Evolutionary conservation across 2,329 filamentous ascomycete species (phyloP), one percentile per base, ranked within the genome.

Genomic region (Fusarium guadeloupense): DNA sequence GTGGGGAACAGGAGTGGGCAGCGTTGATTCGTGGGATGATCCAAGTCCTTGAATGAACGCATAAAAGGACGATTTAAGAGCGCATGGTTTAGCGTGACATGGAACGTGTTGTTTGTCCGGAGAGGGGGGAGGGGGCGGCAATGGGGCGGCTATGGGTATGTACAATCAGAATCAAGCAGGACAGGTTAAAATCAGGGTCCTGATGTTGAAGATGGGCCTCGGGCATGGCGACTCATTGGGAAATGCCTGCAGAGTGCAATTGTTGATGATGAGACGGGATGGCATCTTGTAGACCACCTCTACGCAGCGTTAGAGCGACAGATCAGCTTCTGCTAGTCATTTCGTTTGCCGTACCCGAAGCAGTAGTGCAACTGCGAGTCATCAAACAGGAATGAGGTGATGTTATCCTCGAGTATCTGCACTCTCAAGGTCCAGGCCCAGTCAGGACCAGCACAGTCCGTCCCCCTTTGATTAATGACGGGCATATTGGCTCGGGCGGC

Each of bases 11-110:
- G 37, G 42, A 48, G 43, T 51, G 33, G 39, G 41, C 35, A 20
- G 34, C 38, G 31, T 20, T 57, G 38, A 64, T 64, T 64, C 60
- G 61, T 64, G 61, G 61, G 61, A 64, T 64, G 49, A 61, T 48
- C 42, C 58, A 55, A 61, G 44, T 47, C 56, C 60, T 62, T 54
- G 53, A 48, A 57, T 40, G 60, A 41, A 43, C 52, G 56, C 61
- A 64, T 65, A 30, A 54, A 58, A 42, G 40, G 38, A 54, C 54
- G 62, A 65, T 54, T 47, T 47, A 61, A n/a, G 61, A 54, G 47
- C 30, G 43, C 49, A 62, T 54, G 62, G 57, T 56, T 47, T 58
- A 46, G 59, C 55, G 55, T 59, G 38, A 37, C 55, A 54, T 46
- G 56, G 53, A 47, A 38, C 46, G 28, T 37, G 53, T 28, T 39